These are phyloP conservation scores for Trichoderma hamatum DNA, from an alignment of 2,329 filamentous ascomycete genomes.

Conservation along the genomic window DNA sequence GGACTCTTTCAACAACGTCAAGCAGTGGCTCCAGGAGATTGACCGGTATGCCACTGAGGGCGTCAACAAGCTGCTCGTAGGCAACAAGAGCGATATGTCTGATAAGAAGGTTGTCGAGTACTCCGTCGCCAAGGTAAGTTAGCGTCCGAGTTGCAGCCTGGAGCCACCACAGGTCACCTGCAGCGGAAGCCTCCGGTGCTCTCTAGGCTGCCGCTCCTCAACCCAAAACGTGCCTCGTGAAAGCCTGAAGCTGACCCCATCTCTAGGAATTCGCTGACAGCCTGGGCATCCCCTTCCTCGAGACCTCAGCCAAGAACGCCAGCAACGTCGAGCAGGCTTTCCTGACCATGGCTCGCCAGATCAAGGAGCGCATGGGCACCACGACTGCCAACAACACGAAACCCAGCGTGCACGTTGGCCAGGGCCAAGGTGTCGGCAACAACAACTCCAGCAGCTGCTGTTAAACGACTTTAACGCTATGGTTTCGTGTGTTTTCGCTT, in stretches of 20 bases:
- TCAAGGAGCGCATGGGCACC: conserved; percentile 99
- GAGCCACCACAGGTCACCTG: conserved; percentile 3
- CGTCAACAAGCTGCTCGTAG: conserved; percentile 98
- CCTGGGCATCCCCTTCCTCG: conserved; percentile 97
- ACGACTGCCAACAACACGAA: conserved; percentile 97
- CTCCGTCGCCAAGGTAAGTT: conserved; percentile 92
- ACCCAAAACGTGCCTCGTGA: background rate
- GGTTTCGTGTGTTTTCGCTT: conserved; percentile 25
- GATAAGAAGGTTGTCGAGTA: conserved; percentile 99
- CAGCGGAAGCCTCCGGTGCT: background rate
- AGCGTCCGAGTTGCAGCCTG: conserved; percentile 13
- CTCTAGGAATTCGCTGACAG: conserved; percentile 95
- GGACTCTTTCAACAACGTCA: conserved; percentile 99
- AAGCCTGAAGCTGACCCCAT: conserved; percentile 31
- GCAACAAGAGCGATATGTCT: conserved; percentile 99
- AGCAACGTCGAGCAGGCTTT: conserved; percentile 99
- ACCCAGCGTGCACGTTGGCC: conserved; percentile 93
- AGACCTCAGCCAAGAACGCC: conserved; percentile 99
- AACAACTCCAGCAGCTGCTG: conserved; percentile 89
- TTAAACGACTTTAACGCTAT: conserved; percentile 54
- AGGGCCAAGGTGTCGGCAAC: conserved; percentile 90
- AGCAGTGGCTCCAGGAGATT: conserved; percentile 99
- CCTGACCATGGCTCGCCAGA: conserved; percentile 99
- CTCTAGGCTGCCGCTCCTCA: conserved; percentile 17
- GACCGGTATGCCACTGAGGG: conserved; percentile 98